Evolutionary conservation across 495 filamentous ascomycete species (phyloP), one percentile per base, ranked within the genome.

Genomic region (Astrothelium macrocarpum): DNA sequence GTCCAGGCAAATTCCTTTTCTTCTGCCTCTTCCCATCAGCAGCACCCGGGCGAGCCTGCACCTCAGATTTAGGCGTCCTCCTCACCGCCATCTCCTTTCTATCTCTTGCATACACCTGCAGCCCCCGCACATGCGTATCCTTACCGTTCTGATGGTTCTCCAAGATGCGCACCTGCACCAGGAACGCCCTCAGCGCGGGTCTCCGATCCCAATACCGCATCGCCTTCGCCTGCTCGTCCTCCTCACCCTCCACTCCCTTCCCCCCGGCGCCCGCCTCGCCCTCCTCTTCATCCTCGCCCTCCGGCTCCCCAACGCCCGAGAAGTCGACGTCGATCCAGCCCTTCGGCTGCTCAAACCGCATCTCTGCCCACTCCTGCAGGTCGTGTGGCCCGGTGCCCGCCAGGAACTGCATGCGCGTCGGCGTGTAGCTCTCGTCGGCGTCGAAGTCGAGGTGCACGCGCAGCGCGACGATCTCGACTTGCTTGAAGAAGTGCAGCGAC

Each of bases 121-220:
- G 81, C 0, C 90, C 93, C 42, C 94, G 85, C 45, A 98, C 85
- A 80, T 98, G 94, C 2, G 94, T 98, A 73, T 98, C 94, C 72
- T 98, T 98, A 62, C 94, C 94, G 74, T 98, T 98, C 79, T 98
- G 94, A 76, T 98, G 94, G 69, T 98, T 98, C 77, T 96, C 95
- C 63, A 90, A 81, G 66, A 98, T 82, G 59, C 84, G 83, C 60
- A 97, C 85, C 73, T 96, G 91, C 14, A 97, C 79, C 53, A 97
- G 82, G 77, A 88, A 95, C 39, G 87, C 90, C 65, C 90, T 84
- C 32, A 97, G 82, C 7, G 90, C 88, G 10, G 73, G 72, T 63
- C 61, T 70, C 65, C 53, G 71, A 64, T 58, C 71, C 65, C 58
- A 71, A 64, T 59, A 65, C 63, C 34, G 53, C 64, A 31, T 3